These are phyloP conservation scores for Chrysoporthe deuterocubensis DNA, from an alignment of 2,329 filamentous ascomycete genomes.

Conservation along the genomic window DNA sequence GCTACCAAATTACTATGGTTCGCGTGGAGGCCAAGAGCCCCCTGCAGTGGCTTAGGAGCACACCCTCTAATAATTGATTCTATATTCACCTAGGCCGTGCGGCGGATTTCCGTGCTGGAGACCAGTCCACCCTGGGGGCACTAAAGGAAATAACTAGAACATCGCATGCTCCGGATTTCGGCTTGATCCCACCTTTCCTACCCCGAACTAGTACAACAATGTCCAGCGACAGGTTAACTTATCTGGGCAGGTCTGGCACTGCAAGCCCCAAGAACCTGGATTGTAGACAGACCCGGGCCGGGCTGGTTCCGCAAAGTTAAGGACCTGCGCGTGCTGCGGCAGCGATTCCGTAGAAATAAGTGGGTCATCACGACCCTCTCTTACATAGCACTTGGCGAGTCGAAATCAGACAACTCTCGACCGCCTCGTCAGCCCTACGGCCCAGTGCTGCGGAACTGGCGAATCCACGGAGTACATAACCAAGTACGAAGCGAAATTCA, in stretches of 20 bases:
- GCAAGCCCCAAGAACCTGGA: neutral
- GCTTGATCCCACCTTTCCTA: neutral
- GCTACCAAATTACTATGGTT: neutral
- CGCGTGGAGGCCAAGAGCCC: neutral
- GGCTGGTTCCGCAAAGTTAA: neutral
- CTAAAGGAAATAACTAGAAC: neutral
- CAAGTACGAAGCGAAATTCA: neutral
- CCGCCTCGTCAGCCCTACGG: slow-evolving; percentile 17
- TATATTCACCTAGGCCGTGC: neutral
- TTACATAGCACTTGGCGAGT: neutral
- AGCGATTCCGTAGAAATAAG: neutral
- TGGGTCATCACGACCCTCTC: neutral
- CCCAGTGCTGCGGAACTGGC: slow-evolving; percentile 6
- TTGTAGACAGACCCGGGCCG: neutral
- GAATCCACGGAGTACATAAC: neutral
- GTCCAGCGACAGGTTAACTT: neutral
- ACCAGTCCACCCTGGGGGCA: neutral
- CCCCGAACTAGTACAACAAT: neutral
- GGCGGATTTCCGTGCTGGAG: neutral
- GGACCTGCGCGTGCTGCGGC: neutral
- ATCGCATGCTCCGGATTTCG: neutral
- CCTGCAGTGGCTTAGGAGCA: neutral
- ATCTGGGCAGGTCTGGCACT: neutral
- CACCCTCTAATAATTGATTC: neutral
- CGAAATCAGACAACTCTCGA: neutral